Conservation (phyloP, 148 eudicot genomes). For the Silene uniflora region DNA sequence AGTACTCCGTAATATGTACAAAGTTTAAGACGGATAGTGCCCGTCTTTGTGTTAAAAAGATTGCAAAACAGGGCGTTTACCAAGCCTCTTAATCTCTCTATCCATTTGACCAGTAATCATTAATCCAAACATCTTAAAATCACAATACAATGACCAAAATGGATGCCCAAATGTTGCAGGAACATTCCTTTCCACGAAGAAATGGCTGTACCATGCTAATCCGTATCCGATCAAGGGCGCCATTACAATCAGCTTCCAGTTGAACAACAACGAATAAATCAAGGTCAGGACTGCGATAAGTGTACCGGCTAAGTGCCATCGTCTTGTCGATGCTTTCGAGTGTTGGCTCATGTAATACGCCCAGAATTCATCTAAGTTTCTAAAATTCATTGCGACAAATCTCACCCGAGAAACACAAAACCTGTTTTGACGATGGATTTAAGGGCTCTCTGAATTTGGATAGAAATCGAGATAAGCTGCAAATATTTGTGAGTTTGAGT, state of each 20-base stretch:
- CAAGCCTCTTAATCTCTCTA: conserved; percentile 85
- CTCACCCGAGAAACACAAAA: too few species aligned
- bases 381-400: conserved; percentile 48
- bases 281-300: conserved; percentile 47
- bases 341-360: conserved; percentile 82
- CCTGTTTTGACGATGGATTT: too few species aligned
- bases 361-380: conserved; percentile 89
- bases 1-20: too few species aligned
- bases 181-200: conserved; percentile 72
- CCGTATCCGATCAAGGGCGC: conserved; percentile 80
- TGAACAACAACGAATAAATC: conserved; percentile 50
- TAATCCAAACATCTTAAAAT: conserved; percentile 87
- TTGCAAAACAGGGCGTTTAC: conserved; percentile 78
- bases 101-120: conserved; percentile 89
- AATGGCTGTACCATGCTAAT: conserved; percentile 90
- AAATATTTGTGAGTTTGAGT: too few species aligned
- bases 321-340: conserved; percentile 78
- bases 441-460: too few species aligned
- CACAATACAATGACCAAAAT: conserved; percentile 83
- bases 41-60: conserved; percentile 36
- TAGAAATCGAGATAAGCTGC: too few species aligned
- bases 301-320: conserved; percentile 88
- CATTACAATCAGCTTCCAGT: conserved; percentile 54
- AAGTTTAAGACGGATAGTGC: too few species aligned
- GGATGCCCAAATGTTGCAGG: conserved; percentile 89